phyloP scores from a whole-genome alignment of 495 filamentous ascomycete genomes.

The Podospora bellae-mahoneyi region DNA sequence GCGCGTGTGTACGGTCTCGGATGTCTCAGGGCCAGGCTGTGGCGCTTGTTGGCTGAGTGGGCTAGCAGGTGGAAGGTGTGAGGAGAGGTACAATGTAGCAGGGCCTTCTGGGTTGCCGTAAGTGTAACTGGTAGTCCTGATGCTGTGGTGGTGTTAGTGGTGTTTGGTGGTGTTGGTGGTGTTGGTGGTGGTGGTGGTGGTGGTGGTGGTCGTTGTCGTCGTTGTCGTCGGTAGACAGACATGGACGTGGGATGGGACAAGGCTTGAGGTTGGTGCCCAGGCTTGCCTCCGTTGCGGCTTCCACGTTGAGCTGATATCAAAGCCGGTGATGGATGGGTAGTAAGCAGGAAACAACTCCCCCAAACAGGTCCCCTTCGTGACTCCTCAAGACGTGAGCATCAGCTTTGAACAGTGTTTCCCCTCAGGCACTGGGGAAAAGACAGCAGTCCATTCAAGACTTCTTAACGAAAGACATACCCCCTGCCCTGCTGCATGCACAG shows the following conservation, averaged over 20 bases:
- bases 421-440: background rate
- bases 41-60: conserved; percentile 2
- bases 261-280: no score
- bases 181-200: no score
- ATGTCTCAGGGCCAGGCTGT: conserved; percentile 5
- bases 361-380: background rate
- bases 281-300: background rate
- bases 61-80: background rate
- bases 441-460: background rate
- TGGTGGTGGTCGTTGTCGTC: background rate
- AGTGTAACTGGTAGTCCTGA: background rate
- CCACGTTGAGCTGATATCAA: background rate
- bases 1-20: conserved; percentile 1
- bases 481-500: background rate
- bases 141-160: no score
- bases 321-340: background rate
- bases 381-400: background rate
- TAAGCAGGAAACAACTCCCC: no score
- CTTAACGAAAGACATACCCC: background rate
- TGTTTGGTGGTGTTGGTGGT: no score
- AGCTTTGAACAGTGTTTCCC: background rate
- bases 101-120: background rate
- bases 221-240: background rate
- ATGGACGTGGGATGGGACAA: background rate
- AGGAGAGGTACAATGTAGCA: no score